Base-by-base conservation (phyloP, 1,139 yeast genomes). In the Yamadazyma blattariae region DNA sequence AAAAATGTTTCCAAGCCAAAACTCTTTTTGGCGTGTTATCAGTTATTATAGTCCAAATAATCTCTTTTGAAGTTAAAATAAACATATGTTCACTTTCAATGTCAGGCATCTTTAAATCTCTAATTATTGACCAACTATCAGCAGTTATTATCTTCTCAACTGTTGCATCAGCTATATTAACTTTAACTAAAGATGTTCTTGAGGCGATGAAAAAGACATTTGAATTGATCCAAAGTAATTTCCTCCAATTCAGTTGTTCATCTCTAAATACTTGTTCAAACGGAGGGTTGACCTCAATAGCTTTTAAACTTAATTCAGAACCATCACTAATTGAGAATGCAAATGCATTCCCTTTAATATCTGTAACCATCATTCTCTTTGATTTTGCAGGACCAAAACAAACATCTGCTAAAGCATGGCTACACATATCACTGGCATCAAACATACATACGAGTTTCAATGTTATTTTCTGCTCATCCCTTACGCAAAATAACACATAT, bases 1-100 rank as follows among this genome's bases (percentile, higher is more conserved):
- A 57, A 41, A 63, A 73, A 54, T 87, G 95, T 40, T 80, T 82
- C 88, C 90, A 82, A 0, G 89, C 74, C 3, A 86, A 48, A 7
- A 77, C 41, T 39, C 83, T 64, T 26, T 57, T 57, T 3, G 64
- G 45, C 3, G 42, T 35, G 0, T 46, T 41, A 2, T 52, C 34
- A 2, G 39, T 34, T 1, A 65, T 43, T 32, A 62, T 59, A 12
- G 78, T 48, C 61, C 82, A 57, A 1, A 80, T 72, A 10, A 82
- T 39, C 50, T 83, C 92, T 42, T 70, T 76, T 1, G 86, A 71
- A 0, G 90, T 82, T 13, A 82, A 54, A 10, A 82, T 41, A 25
- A 80, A 66, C 10, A 67, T 61, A 25, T 40, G 38, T 19, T 35
- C 20, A 34, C 55, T 51, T 4, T 51, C 43, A 9, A 51, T 54